Evolutionary conservation across 1,139 yeast genomes (phyloP).

Genomic region (Yamadazyma sp.): DNA sequence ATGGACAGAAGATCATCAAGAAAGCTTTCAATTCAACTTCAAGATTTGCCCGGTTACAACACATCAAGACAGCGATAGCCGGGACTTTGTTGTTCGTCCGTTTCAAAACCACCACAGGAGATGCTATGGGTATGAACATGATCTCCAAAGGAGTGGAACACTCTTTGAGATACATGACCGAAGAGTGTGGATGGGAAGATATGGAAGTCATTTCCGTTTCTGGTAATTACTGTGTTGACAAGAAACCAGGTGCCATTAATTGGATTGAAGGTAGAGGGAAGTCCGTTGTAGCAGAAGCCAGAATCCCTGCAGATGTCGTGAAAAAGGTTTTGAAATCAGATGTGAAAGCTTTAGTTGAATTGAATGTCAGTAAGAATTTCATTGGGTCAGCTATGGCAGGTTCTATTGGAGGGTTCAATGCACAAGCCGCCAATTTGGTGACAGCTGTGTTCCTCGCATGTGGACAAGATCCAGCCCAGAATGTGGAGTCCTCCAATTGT

Average conservation of each 20-base stretch:
- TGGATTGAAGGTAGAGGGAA: conserved; percentile 99
- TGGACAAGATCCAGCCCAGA: conserved; percentile 99
- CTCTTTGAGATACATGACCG: conserved; percentile 80
- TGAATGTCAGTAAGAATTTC: conserved; percentile 84
- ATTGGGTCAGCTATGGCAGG: conserved; percentile 99
- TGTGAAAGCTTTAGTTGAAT: conserved; percentile 87
- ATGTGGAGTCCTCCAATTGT: conserved; percentile 96
- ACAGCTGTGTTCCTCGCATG: conserved; percentile 93
- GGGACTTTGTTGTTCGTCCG: conserved; percentile 87
- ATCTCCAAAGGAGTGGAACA: conserved; percentile 96
- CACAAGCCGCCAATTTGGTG: conserved; percentile 94
- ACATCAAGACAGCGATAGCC: conserved; percentile 91
- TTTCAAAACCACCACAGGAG: conserved; percentile 97
- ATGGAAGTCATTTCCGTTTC: conserved; percentile 92
- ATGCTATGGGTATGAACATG: conserved; percentile 99
- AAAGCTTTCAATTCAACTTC: conserved; percentile 96
- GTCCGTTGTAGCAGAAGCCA: conserved; percentile 96
- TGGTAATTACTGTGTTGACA: conserved; percentile 97
- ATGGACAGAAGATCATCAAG: conserved; percentile 79
- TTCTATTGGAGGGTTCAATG: conserved; percentile 95
- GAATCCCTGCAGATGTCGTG: conserved; percentile 80
- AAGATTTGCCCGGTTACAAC: conserved; percentile 92
- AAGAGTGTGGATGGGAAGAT: conserved; percentile 89
- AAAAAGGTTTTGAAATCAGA: conserved; percentile 82
- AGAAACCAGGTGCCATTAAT: conserved; percentile 96